Evolutionary conservation across 2,329 filamentous ascomycete species (phyloP).

Genomic region (Aspergillus ustus): DNA sequence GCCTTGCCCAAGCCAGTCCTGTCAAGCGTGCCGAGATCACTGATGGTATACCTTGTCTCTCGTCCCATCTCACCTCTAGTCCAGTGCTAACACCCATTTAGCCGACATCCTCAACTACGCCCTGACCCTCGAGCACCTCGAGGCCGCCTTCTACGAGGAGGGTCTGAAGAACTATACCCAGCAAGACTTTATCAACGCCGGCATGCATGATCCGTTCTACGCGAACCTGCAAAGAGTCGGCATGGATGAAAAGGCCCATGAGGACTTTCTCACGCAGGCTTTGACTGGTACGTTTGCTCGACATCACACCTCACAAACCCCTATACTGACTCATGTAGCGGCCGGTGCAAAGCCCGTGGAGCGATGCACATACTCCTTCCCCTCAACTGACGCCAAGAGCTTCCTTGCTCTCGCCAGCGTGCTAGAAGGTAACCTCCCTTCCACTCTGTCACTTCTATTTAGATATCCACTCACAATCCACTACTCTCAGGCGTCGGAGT

Average conservation of each 20-base stretch:
- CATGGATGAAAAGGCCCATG: slow-evolving; percentile 63
- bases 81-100: neutral
- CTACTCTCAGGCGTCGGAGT: slow-evolving; percentile 52
- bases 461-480: neutral
- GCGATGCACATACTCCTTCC: slow-evolving; percentile 63
- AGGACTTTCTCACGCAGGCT: slow-evolving; percentile 58
- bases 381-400: slow-evolving; percentile 50
- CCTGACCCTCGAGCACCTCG: slow-evolving; percentile 58
- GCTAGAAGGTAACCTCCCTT: slow-evolving; percentile 51
- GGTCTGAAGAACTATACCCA: slow-evolving; percentile 62
- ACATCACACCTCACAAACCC: too few relatives aligned
- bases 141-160: slow-evolving; percentile 66
- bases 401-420: slow-evolving; percentile 60
- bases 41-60: neutral
- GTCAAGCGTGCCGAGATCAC: neutral
- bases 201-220: slow-evolving; percentile 59
- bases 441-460: neutral
- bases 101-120: slow-evolving; percentile 31
- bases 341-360: slow-evolving; percentile 57
- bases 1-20: neutral
- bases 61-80: neutral
- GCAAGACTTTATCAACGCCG: slow-evolving; percentile 57
- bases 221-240: slow-evolving; percentile 61
- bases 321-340: slow-evolving; percentile 23
- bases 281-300: slow-evolving; percentile 32